Evolutionary conservation across 148 eudicot species (phyloP), one percentile per base, ranked within the genome.

Genomic region (Vaccinium macrocarpon): DNA sequence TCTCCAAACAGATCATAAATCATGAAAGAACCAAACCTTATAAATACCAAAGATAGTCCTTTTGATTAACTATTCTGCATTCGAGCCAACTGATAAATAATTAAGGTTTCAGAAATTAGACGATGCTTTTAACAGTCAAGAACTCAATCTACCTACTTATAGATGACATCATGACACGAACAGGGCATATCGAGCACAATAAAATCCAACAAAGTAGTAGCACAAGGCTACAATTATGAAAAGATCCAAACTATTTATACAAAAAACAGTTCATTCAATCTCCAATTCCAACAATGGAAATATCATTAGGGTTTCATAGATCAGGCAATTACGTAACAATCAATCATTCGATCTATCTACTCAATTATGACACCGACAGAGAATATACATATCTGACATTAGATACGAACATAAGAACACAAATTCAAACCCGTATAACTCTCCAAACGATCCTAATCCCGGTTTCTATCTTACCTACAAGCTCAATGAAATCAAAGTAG

Each of bases 271-370:
- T 21, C 5, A 56, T 38, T 38, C 23, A 12, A 38, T 75, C 48
- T 56, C 42, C 29, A 3, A 11, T 64, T 49, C 75, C 56, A 19
- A 19, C 18, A 21, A 21, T 32, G 52, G 46, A 61, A 0, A 70
- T 19, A 68, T 12, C 59, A 49, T 25, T 49, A 16, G 4, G 50
- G 48, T n/a, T 27, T 81, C 61, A 27, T 59, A 68, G 61, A 82
- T 64, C 83, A 18, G 73, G 51, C 84, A 68, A 82, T 82, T 50
- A 42, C 61, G 64, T 23, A 42, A 46, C n/a, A 16, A 49, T 49
- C 76, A 48, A 81, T 18, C 15, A 59, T 19, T 62, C 29, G 21
- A 62, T 62, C 13, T 3, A 16, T 59, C 48, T 8, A 48, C 50
- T 38, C 1, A 70, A 29, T 1, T 2, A 27, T 8, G 38, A 29